phyloP scores from a whole-genome alignment of 2,329 filamentous ascomycete genomes.

The Colletotrichum karsti region DNA sequence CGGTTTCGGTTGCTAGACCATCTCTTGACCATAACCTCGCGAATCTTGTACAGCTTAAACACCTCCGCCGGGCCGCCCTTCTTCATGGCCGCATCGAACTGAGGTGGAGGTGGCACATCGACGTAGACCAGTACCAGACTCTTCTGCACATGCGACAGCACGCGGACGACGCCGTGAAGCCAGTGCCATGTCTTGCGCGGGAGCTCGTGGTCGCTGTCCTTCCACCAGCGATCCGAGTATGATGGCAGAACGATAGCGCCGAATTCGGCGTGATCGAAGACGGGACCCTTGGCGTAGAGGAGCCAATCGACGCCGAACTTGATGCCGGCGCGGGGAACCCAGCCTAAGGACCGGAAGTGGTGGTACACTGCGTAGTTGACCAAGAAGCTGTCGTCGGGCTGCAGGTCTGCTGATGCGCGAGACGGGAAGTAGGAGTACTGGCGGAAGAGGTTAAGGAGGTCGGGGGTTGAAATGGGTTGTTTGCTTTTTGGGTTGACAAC shows the following conservation, averaged over 20 bases:
- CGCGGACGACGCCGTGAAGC: conserved; percentile 89
- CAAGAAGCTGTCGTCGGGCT: conserved; percentile 85
- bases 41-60: conserved; percentile 76
- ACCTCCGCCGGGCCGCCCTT: conserved; percentile 66
- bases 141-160: conserved; percentile 90
- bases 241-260: conserved; percentile 85
- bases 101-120: conserved; percentile 79
- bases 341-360: conserved; percentile 93
- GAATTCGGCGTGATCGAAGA: conserved; percentile 95
- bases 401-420: conserved; percentile 53
- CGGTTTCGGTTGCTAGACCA: conserved; percentile 85
- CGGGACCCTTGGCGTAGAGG: conserved; percentile 92
- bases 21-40: conserved; percentile 82
- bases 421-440: conserved; percentile 76
- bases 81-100: conserved; percentile 50
- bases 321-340: conserved; percentile 90
- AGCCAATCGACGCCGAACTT: conserved; percentile 97
- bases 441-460: conserved; percentile 74
- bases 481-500: conserved; percentile 62
- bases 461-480: conserved; percentile 55
- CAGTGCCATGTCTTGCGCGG: conserved; percentile 75
- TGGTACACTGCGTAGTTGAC: conserved; percentile 91
- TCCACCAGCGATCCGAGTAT: conserved; percentile 81
- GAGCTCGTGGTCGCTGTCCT: conserved; percentile 58
- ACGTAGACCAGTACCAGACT: conserved; percentile 91